Conservation (phyloP, 768 basidiomycete genomes). For the Clitopilus passeckerianus region DNA sequence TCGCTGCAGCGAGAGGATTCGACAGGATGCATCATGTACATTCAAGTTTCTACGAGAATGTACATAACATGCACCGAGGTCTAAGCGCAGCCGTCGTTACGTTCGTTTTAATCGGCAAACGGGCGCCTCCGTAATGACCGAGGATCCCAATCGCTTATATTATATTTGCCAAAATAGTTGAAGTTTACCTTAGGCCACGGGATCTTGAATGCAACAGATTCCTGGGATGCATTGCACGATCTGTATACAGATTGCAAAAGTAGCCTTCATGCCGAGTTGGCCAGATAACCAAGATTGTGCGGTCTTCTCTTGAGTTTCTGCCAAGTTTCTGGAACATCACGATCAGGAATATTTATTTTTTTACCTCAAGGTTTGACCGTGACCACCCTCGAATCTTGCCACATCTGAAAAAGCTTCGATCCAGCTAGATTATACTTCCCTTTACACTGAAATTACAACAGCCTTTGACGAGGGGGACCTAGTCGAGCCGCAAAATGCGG, state of each 20-base stretch:
- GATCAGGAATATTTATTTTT: background rate
- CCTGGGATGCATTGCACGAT: background rate
- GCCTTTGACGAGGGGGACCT: background rate
- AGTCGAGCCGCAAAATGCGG: background rate
- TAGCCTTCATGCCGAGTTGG: background rate
- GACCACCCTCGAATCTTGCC: background rate
- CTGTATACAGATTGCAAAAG: background rate
- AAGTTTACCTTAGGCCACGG: background rate
- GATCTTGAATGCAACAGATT: background rate
- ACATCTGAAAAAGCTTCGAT: background rate
- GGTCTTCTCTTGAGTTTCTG: background rate
- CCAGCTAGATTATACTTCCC: conserved; percentile 1
- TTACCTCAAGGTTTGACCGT: background rate
- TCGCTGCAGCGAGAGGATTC: background rate
- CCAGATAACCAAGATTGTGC: background rate
- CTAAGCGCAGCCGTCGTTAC: no score
- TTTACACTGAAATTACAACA: conserved; percentile 1
- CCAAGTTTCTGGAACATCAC: background rate
- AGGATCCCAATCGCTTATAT: no score
- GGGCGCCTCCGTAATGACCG: no score
- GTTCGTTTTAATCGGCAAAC: no score
- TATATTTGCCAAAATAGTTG: no score
- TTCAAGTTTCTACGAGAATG: background rate
- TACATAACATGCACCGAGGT: background rate
- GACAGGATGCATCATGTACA: background rate